These are phyloP conservation scores for Arctium lappa DNA, from an alignment of 129 eudicot species.

Conservation along the genomic window DNA sequence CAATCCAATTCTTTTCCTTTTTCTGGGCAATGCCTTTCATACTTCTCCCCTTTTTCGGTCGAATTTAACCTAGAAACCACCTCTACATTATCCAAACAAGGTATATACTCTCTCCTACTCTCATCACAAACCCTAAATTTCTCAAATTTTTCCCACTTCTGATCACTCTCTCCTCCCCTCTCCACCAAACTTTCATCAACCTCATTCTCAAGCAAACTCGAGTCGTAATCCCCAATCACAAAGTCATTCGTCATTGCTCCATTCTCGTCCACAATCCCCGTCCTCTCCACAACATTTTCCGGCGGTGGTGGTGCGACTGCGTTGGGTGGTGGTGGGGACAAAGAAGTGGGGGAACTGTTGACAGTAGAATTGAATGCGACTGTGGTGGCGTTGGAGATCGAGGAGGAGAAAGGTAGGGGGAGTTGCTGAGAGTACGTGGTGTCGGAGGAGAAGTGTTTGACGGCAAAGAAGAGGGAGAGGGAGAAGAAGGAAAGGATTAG, in stretches of 20 bases:
- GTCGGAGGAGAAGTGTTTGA: slow-evolving; percentile 44
- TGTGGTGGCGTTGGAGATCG: slow-evolving; percentile 23
- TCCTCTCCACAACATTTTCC: slow-evolving; percentile 42
- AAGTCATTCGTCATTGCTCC: slow-evolving; percentile 71
- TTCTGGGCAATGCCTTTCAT: slow-evolving; percentile 71
- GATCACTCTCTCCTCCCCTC: slow-evolving; percentile 14
- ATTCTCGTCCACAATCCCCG: slow-evolving; percentile 70
- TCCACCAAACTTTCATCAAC: slow-evolving; percentile 26
- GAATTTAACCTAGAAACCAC: slow-evolving; percentile 39
- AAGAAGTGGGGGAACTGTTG: slow-evolving; percentile 1
- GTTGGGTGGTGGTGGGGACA: slow-evolving; percentile 26
- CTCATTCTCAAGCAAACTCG: slow-evolving; percentile 32
- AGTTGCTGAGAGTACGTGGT: slow-evolving; percentile 1
- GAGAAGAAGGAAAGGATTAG: slow-evolving; percentile 45
- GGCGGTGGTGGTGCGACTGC: slow-evolving; percentile 25
- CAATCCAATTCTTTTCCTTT: slow-evolving; percentile 58
- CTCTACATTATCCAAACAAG: slow-evolving; percentile 78
- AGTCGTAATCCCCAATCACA: slow-evolving; percentile 66
- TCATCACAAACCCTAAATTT: slow-evolving; percentile 66
- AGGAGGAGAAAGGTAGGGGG: slow-evolving; percentile 13
- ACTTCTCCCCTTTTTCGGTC: slow-evolving; percentile 59
- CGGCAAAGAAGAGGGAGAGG: slow-evolving; percentile 50
- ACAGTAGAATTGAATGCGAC: slow-evolving; percentile 11
- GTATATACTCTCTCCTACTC: slow-evolving; percentile 62
- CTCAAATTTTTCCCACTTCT: slow-evolving; percentile 30